A percentile compares a stretch with the other conserved stretches of the same genome.
phyloP scores from a whole-genome alignment of 306 rosid genomes.

The Casuarina cunninghamiana region DNA sequence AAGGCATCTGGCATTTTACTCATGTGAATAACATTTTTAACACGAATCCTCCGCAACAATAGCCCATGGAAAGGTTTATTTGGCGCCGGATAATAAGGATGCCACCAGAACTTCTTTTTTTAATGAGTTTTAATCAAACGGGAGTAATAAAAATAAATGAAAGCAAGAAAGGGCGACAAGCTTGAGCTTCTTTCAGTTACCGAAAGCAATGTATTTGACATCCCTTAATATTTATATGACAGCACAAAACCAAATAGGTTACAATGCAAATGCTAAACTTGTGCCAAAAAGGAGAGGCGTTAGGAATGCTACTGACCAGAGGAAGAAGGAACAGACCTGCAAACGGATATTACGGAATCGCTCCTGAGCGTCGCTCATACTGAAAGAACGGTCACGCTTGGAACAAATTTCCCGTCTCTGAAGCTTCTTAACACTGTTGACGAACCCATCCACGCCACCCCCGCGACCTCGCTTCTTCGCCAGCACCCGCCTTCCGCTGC shows the following conservation, averaged over 20 bases:
- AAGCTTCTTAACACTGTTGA: constrained; percentile 62
- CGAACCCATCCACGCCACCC: constrained; percentile 47
- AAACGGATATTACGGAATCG: constrained; percentile 60
- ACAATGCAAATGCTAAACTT: background rate
- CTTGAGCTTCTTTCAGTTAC: background rate
- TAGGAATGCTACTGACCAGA: background rate
- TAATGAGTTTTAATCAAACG: background rate
- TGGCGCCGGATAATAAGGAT: background rate
- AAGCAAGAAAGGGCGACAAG: background rate
- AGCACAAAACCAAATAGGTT: background rate
- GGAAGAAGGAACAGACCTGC: constrained; percentile 32
- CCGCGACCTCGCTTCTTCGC: constrained; percentile 55
- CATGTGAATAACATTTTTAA: background rate
- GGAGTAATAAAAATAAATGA: background rate
- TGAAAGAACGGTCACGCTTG: constrained; percentile 59
- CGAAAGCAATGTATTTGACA: background rate
- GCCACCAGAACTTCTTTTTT: background rate
- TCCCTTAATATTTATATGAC: background rate
- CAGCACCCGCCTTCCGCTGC: constrained; percentile 49
- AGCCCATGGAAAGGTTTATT: background rate
- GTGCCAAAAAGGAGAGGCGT: background rate
- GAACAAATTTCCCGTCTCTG: constrained; percentile 69
- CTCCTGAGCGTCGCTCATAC: constrained; percentile 64
- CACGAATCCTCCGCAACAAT: background rate
- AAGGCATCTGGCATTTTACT: background rate